Percentiles rank a stretch among this genome's conserved stretches.
Evolutionary conservation across 148 eudicot species (phyloP).

Genomic region (Rhododendron henanense): DNA sequence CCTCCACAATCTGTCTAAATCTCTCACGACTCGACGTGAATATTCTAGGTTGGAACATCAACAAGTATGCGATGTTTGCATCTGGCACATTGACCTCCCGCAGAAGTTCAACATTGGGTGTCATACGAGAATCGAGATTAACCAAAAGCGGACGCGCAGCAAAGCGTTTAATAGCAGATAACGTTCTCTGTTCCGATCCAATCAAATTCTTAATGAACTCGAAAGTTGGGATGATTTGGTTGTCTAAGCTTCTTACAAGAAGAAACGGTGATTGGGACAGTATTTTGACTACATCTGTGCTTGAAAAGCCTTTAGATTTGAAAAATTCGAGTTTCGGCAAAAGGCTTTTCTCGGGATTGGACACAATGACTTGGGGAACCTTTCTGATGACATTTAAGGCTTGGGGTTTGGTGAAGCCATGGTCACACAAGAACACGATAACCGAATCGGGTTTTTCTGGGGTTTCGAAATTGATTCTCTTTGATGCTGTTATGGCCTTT

Average conservation of each 20-base stretch:
- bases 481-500: slow-evolving; percentile 1
- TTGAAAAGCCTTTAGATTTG: slow-evolving; percentile 7
- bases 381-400: neutral
- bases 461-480: neutral
- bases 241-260: neutral
- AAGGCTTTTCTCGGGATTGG: slow-evolving; percentile 8
- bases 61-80: neutral
- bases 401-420: slow-evolving; percentile 12
- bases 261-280: neutral
- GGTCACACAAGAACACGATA: neutral
- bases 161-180: neutral
- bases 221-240: slow-evolving; percentile 2
- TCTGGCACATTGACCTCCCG: slow-evolving; percentile 10
- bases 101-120: slow-evolving; percentile 9
- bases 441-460: neutral
- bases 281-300: neutral
- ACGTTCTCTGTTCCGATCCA: neutral
- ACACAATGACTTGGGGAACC: neutral
- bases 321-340: slow-evolving; percentile 14
- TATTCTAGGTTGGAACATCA: neutral
- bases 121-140: neutral
- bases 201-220: neutral
- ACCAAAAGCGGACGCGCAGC: neutral
- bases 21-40: neutral
- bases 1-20: neutral